Evolutionary conservation across 2,329 filamentous ascomycete genomes (phyloP), one percentile per base, ranked within the genome.

Genomic region (Pseudogymnoascus sp.): DNA sequence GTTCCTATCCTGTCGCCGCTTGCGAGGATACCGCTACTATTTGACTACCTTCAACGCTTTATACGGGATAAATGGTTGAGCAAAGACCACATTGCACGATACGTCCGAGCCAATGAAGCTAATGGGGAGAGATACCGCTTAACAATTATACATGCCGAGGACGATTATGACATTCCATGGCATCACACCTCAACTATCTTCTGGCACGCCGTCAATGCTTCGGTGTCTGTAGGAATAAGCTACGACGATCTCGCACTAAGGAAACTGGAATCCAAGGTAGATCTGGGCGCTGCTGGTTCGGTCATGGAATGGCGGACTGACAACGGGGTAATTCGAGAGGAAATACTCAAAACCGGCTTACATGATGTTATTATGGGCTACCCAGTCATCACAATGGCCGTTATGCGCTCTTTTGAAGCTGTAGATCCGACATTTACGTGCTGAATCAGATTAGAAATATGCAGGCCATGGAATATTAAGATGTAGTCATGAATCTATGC

Each of bases 1-100:
- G 73, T 87, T 6, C 84, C 83, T 1, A 71, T 87, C 0, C 73
- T 87, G 0, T 79, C 77, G 0, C 84, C 83, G 0, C 63, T 86
- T 1, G 77, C 79, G 0, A 72, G 72, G 4, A 79, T 84, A 50
- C 81, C 82, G 0, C 64, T 70, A 1, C 68, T 82, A 0, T 75
- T 83, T 31, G 67, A 71, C 1, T 79, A 78, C 62, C 74, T 86
- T 38, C 78, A 78, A 50, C 72, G 68, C 0, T 79, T 80, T 59
- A 79, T 85, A 46, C 64, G 70, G 3, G 78, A 77, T 68, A 82
- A 79, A 63, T 85, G 82, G 81, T 74, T 75, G 2, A 82, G 74
- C 59, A 81, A 81, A 65, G 77, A 80, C 24, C 78, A 76, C 11
- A 71, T 85, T 2, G 78, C 77, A 1, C 70, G 73, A 0, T 79